Evolutionary conservation across 2,329 filamentous ascomycete genomes (phyloP), one percentile per base, ranked within the genome.

Genomic region (Colletotrichum simmondsii): DNA sequence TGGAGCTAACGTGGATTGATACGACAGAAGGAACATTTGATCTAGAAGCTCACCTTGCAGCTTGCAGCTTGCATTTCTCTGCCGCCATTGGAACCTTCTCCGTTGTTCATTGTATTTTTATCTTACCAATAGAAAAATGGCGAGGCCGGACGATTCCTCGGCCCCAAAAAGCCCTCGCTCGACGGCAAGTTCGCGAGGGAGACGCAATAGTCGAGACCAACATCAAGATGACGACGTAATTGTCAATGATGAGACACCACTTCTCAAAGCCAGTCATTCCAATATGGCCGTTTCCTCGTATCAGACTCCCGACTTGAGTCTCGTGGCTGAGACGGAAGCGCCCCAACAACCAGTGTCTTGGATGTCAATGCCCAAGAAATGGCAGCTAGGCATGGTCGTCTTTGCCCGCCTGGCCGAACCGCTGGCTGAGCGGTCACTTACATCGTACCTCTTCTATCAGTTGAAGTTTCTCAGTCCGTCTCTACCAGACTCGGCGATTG

Each of bases 351-450:
- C 52, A 7, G 63, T 70, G 22, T 65, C 72, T 12, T 77, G 76
- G 76, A 61, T 63, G 2, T 76, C 77, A 14, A 73, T 79, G 42
- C 78, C 76, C 2, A 70, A 66, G 12, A 79, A 79, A 42, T 73
- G 73, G 16, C 77, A 78, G n/a, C 61, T 79, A 26, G 77, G 75
- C 56, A 75, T 78, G 46, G 74, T 79, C 5, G 77, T 79, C 56
- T 71, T 78, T 12, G 75, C 75, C 5, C 76, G 78, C 3, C 74
- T 79, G n/a, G 78, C 77, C 7, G 78, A 79, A 35, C 77, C 77
- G 8, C 59, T 79, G 67, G 75, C 75, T 35, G 77, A 78, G n/a
- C 71, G 76, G 4, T 77, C 78, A 14, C 28, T 77, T 61, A 74
- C 73, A 63, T 75, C 76, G 4, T 77, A 77, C 52, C 72, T 76